Evolutionary conservation across 1,284 basidiomycete species (phyloP), one percentile per base, ranked within the genome.

Genomic region (Sparassis latifolia): DNA sequence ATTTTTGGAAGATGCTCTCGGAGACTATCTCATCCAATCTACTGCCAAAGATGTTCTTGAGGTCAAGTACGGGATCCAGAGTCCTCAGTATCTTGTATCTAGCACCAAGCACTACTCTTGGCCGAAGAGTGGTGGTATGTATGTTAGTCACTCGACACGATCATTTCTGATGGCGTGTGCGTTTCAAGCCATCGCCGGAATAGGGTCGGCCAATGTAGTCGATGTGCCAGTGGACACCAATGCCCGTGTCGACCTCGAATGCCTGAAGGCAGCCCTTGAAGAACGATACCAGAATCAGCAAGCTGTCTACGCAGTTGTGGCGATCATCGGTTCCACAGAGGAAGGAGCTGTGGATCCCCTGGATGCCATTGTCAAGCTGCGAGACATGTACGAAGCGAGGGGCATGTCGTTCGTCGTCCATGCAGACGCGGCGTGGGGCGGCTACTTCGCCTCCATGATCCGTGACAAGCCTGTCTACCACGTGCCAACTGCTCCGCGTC

Each of bases 371-470:
- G 45, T 76, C 12, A 52, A 56, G 1, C 47, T 75, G 5, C 66
- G 71, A 4, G 53, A 67, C 29, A 61, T 69, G 55, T 70, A 63
- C 46, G 58, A 64, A 44, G 54, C 52, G 37, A 27, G 42, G 10
- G 73, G 73, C 4, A 58, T 75, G 10, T 66, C 60, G 2, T 76
- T 76, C 55, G 48, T 72, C n/a, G 52, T 76, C 7, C 73, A 76
- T 50, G 71, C 65, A 4, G 74, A 74, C 52, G 72, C 66, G 4
- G 73, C 74, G 2, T 76, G 74, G 75, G 75, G 75, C 28, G 70
- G 68, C 3, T 76, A 76, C 55, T 77, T 75, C 54, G 62, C 69
- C 2, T 62, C 66, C 2, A 72, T 69, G 62, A 58, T 72, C 29
- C 58, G 39, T 29, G 31, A 33, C 4, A 30, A 40, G 38, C 51